phyloP scores from a whole-genome alignment of 2,329 filamentous ascomycete genomes.

The Paradendryphiella salina region DNA sequence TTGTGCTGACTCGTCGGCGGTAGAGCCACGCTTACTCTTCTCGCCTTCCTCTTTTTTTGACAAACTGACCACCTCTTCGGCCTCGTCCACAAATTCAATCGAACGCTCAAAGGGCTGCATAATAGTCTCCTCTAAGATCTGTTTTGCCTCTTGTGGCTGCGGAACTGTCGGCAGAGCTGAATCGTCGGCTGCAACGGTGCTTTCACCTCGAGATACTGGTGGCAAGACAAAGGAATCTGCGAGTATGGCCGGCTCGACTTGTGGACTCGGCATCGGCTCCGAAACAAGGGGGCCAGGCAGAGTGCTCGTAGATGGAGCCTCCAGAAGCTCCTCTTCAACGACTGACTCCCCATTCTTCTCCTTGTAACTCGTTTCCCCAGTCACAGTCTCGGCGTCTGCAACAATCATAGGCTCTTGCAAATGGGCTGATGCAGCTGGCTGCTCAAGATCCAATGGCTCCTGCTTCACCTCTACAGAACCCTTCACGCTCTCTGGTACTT shows the following conservation, averaged over 20 bases:
- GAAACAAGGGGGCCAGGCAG: not conserved
- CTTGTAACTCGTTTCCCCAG: constrained; percentile 22
- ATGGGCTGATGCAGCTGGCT: not conserved
- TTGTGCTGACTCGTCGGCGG: constrained; percentile 16
- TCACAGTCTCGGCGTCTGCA: constrained; percentile 6
- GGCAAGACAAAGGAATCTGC: not conserved
- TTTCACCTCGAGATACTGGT: constrained; percentile 6
- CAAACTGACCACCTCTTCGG: constrained; percentile 5
- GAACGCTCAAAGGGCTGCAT: not conserved
- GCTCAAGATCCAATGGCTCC: constrained; percentile 2
- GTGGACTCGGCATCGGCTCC: not conserved
- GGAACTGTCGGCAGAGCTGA: not conserved
- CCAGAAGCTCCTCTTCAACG: constrained; percentile 13
- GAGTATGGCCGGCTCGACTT: not conserved
- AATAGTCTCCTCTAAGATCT: not conserved
- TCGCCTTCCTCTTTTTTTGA: constrained; percentile 34
- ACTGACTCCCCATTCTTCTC: constrained; percentile 18
- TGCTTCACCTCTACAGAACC: not conserved
- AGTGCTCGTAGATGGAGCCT: constrained; percentile 2
- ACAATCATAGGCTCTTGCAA: constrained; percentile 6
- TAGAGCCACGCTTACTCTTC: constrained; percentile 27
- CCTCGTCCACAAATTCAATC: constrained; percentile 4
- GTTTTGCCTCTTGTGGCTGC: not conserved
- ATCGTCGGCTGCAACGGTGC: not conserved
- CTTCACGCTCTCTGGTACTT: not conserved